Conservation (phyloP, 306 rosid species). For the Lotus japonicus region DNA sequence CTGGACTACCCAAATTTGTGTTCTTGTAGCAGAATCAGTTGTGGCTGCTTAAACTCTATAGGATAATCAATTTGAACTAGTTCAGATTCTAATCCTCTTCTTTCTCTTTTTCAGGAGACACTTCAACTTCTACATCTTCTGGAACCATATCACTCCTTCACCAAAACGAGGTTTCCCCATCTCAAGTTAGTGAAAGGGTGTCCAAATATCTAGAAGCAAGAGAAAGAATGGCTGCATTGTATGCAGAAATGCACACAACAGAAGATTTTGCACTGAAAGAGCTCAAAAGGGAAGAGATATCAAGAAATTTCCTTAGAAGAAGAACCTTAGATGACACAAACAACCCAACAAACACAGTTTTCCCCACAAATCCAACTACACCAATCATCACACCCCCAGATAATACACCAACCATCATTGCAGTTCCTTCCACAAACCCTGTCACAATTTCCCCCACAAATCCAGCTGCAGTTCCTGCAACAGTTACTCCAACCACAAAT, state of each 20-base stretch:
- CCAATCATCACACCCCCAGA: slow-evolving; percentile 41
- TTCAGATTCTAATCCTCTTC: slow-evolving; percentile 3
- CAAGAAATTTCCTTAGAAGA: slow-evolving; percentile 23
- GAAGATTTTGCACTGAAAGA: slow-evolving; percentile 42
- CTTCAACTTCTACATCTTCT: slow-evolving; percentile 24
- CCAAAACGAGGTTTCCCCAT: slow-evolving; percentile 31
- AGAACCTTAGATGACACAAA: slow-evolving; percentile 41
- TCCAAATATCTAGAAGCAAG: slow-evolving; percentile 42
- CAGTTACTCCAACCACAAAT: slow-evolving; percentile 63
- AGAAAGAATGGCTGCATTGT: slow-evolving; percentile 40
- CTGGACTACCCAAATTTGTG: neutral
- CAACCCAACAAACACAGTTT: slow-evolving; percentile 47
- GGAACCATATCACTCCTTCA: slow-evolving; percentile 32
- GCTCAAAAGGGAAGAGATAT: slow-evolving; percentile 41
- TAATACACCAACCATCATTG: slow-evolving; percentile 59
- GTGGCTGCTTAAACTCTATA: neutral
- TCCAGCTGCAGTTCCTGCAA: slow-evolving; percentile 54
- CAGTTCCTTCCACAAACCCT: slow-evolving; percentile 78
- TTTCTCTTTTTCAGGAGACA: slow-evolving; percentile 35
- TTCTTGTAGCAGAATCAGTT: neutral
- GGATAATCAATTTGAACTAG: slow-evolving; percentile 6
- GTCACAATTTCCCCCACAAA: slow-evolving; percentile 52
- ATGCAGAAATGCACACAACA: slow-evolving; percentile 34
- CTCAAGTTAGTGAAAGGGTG: slow-evolving; percentile 35
- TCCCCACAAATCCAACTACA: slow-evolving; percentile 51